Base-by-base conservation (phyloP, 106 monocot genomes). In the Platanthera zijinensis region DNA sequence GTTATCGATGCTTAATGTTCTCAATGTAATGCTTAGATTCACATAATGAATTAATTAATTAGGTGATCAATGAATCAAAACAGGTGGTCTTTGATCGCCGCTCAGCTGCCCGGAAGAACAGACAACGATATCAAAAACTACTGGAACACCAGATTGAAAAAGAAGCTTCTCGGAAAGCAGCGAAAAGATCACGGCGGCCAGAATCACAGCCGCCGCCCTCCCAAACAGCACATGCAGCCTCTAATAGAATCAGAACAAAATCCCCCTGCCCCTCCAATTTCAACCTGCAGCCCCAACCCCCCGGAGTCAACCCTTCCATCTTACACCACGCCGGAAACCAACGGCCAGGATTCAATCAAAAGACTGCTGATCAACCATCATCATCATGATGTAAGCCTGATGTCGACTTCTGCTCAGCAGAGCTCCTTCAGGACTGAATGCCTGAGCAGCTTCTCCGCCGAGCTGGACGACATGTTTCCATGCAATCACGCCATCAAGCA, bases 121-220 rank as follows among this genome's bases (percentile, higher is more conserved):
- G 94, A 95, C 50, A 95, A 95, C 67, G 94, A 95, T 50, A 89
- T 95, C 57, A 95, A 95, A 85, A 95, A 95, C 73, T 89, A 95
- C 76, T 95, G 94, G 94, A 95, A 95, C 82, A 95, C 94, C 1
- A 89, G 87, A 70, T 80, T 92, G 62, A 95, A 95, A 87, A 95
- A 82, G 84, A 89, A 89, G 71, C 79, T 86, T 5, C 28, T 86
- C 9, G 85, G 81, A 51, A 83, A 84, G 57, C 51, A 57, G 11
- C 66, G 66, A 9, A 66, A 66, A 66, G 66, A 66, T 66, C 66
- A 66, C 39, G 25, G n/a, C n/a, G n/a, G 25, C 25, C 64, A 22
- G 4, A 6, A 66, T 12, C 32, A 25, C 2, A 66, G 4, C 30
- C 32, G 66, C 10, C 62, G 18, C 62, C 9, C 8, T 63, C 66